Evolutionary conservation across 148 eudicot species (phyloP).

Genomic region (Diospyros lotus): DNA sequence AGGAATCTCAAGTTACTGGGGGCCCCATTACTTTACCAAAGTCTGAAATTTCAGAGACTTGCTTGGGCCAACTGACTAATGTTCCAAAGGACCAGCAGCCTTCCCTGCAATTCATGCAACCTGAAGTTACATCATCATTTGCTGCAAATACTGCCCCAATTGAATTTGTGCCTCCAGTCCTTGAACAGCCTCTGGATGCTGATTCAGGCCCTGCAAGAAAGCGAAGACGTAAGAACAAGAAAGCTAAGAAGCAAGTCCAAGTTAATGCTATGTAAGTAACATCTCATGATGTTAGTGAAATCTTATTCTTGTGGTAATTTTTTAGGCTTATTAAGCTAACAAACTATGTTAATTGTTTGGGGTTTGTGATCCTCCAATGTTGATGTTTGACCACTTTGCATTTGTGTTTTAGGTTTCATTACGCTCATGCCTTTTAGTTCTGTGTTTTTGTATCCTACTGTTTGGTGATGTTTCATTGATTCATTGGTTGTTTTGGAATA

Average conservation of each 20-base stretch:
- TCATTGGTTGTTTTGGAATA: not conserved
- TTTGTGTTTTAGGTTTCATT: not conserved
- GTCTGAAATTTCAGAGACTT: constrained; percentile 11
- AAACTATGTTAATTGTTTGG: not conserved
- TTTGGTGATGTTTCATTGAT: not conserved
- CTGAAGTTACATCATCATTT: constrained; percentile 15
- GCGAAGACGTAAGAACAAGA: constrained; percentile 28
- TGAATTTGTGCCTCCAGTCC: constrained; percentile 27
- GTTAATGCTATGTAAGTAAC: constrained; percentile 21
- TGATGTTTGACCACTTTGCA: not conserved
- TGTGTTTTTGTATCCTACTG: not conserved
- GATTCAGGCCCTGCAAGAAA: constrained; percentile 27
- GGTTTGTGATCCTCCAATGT: not conserved
- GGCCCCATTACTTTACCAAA: not conserved
- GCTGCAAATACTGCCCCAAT: constrained; percentile 17
- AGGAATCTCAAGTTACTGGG: constrained; percentile 11
- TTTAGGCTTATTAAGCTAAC: too few relatives aligned
- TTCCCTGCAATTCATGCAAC: constrained; percentile 25
- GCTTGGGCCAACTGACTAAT: constrained; percentile 7
- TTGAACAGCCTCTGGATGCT: constrained; percentile 16
- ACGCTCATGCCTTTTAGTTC: not conserved
- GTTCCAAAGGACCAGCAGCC: constrained; percentile 9
- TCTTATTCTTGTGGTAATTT: not conserved
- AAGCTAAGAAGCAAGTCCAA: constrained; percentile 31
- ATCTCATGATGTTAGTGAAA: not conserved